phyloP scores from a whole-genome alignment of 2,329 filamentous ascomycete species.

The Purpureocillium takamizusanense region DNA sequence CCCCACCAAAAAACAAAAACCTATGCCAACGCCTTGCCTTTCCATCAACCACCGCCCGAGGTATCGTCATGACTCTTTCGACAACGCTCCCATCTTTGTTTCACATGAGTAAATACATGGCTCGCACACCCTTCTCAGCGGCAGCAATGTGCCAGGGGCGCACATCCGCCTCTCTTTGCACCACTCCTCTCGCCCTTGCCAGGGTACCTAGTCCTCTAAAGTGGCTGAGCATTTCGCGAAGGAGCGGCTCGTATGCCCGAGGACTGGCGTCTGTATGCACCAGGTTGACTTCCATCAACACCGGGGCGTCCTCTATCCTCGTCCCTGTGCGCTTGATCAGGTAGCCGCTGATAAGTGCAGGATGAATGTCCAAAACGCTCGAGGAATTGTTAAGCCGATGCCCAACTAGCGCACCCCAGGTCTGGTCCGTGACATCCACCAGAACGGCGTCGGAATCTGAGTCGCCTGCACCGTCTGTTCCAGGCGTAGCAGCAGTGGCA shows the following conservation, averaged over 20 bases:
- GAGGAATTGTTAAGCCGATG: conserved; percentile 55
- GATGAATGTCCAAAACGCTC: conserved; percentile 43
- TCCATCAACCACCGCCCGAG: conserved; percentile 3
- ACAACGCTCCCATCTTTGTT: no score
- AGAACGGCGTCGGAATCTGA: conserved; percentile 52
- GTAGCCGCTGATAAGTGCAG: conserved; percentile 55
- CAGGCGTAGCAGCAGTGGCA: conserved; percentile 34
- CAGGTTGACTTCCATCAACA: conserved; percentile 55
- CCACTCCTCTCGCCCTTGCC: conserved; percentile 55
- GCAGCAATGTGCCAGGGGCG: conserved; percentile 71
- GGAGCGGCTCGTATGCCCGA: conserved; percentile 50
- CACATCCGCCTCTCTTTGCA: conserved; percentile 50
- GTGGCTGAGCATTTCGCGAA: conserved; percentile 62
- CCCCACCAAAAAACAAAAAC: not conserved
- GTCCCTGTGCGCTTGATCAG: conserved; percentile 54
- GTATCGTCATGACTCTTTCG: not conserved
- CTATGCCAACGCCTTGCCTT: conserved; percentile 3
- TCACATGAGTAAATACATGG: conserved; percentile 57
- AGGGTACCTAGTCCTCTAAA: conserved; percentile 62
- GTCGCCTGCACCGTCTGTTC: conserved; percentile 32
- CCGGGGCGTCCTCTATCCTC: conserved; percentile 47
- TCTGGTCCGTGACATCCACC: conserved; percentile 64
- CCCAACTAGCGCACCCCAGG: conserved; percentile 63
- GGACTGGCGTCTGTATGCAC: conserved; percentile 44
- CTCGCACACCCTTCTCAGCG: conserved; percentile 59